Evolutionary conservation across 2,329 filamentous ascomycete species (phyloP), one percentile per base, ranked within the genome.

Genomic region (Neocatenulostroma microsporum): DNA sequence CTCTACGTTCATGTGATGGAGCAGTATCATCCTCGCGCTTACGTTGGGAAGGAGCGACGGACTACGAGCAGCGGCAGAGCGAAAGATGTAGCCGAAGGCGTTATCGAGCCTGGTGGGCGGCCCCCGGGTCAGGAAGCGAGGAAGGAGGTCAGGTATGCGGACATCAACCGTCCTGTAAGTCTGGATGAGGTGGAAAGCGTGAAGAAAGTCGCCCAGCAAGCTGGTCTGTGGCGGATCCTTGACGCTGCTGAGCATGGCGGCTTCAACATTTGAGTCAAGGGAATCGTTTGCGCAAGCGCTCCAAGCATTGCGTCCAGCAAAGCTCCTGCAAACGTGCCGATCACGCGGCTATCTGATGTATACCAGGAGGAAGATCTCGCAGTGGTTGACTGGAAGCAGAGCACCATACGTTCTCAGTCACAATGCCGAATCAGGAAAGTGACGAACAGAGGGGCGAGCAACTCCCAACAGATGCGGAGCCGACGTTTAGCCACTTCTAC

Each of bases 1-100:
- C 69, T 82, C 28, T 89, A 88, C 60, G 74, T 91, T 41, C 81
- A 93, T 55, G 80, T 93, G 47, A 91, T 91, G 84, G 84, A 93
- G 61, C 85, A 93, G 61, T 91, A 91, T 54, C 78, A 78, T 44
- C 84, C 84, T 0, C 75, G 82, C 45, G 85, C 83, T 0, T 78
- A 93, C 57, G 85, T 93, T 1, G 85, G 85, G 3, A 89, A 86
- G 63, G 64, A 68, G 36, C 75, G 64, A 48, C 63, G 67, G 39
- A 51, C 40, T 10, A 50, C 44, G 9, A 44, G 34, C 17, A 21
- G 7, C 20, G 40, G 46, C 7, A 30, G 44, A 2, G 55, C 47
- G 12, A 45, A 49, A 34, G 47, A 54, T 51, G 41, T 54, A 19
- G 30, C 55, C 38, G 31, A 54, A 46, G 46, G 46, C 38, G 35